Conservation (phyloP, 2,329 filamentous ascomycete genomes). For the Phaeosphaeria sp. region DNA sequence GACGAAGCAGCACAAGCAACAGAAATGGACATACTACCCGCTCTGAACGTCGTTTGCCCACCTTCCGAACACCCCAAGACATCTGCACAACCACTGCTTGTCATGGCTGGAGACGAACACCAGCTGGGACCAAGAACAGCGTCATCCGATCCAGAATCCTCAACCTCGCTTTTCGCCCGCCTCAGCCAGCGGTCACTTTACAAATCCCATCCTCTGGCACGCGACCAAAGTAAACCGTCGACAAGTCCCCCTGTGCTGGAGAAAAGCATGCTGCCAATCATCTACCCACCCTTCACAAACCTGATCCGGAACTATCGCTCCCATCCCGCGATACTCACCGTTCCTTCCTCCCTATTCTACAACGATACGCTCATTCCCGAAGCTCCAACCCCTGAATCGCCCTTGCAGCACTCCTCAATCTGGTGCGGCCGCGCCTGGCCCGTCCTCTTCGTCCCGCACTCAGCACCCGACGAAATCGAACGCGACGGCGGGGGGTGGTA, state of each 20-base stretch:
- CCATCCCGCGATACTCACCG: slow-evolving; percentile 53
- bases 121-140: slow-evolving; percentile 52
- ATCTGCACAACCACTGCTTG: slow-evolving; percentile 44
- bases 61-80: slow-evolving; percentile 31
- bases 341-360: slow-evolving; percentile 53
- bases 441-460: slow-evolving; percentile 51
- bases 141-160: slow-evolving; percentile 41
- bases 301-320: slow-evolving; percentile 56
- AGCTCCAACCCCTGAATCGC: slow-evolving; percentile 27
- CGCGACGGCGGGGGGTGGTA: slow-evolving; percentile 50
- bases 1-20: slow-evolving; percentile 57
- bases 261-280: slow-evolving; percentile 48
- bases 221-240: slow-evolving; percentile 35
- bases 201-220: slow-evolving; percentile 50
- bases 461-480: slow-evolving; percentile 49
- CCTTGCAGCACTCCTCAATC: slow-evolving; percentile 36
- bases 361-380: slow-evolving; percentile 53
- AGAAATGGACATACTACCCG: slow-evolving; percentile 51
- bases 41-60: slow-evolving; percentile 50
- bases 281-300: slow-evolving; percentile 53
- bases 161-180: slow-evolving; percentile 51
- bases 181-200: slow-evolving; percentile 49
- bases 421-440: slow-evolving; percentile 52
- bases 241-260: slow-evolving; percentile 33
- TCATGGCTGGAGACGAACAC: slow-evolving; percentile 56